Base-by-base conservation (phyloP, 768 basidiomycete genomes). In the Pluteus cervinus region DNA sequence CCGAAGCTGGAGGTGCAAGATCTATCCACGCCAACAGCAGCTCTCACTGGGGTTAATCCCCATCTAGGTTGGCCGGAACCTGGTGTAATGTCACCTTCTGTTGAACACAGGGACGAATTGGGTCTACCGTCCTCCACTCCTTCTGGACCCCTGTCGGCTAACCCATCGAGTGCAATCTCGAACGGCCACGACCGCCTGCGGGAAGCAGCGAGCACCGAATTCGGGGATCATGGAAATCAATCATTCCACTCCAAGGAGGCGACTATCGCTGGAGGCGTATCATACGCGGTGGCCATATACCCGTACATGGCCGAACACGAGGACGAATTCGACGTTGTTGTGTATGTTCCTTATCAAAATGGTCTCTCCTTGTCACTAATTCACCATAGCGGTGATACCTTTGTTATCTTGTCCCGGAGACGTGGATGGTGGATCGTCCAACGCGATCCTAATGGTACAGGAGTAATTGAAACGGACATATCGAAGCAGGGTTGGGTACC, bases 391-490 rank as follows among this genome's bases (percentile, higher is more conserved):
- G 91, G 90, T 26, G 89, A 93, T 53, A 91, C 91, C 1, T 97
- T 92, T 61, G 79, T 94, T 45, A 93, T 97, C 45, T 65, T 92
- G 28, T 88, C 88, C 37, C 80, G 93, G 37, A 84, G 92, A n/a
- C 82, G 93, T 39, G 94, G 96, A 1, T 99, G 96, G 96, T 99
- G 94, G 91, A 87, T 97, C 23, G 96, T 98, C 4, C 93, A 98
- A 55, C 81, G 87, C 23, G 96, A 99, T 58, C 86, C 86, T 21
- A 79, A 77, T 24, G 92, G 92, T 4, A 73, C 81, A 3, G 89
- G 91, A 7, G 58, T 79, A 15, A 79, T 89, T 20, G 84, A 82
- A 51, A 68, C 79, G 11, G 88, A 91, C 44, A 69, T 79, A 18
- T 67, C 72, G 29, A 86, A 86, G 56, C 90, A 92, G 52, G 91